Percentiles rank a stretch among this genome's conserved stretches.
Evolutionary conservation across 345 rosid species (phyloP).

Genomic region (Kernera saxatilis): DNA sequence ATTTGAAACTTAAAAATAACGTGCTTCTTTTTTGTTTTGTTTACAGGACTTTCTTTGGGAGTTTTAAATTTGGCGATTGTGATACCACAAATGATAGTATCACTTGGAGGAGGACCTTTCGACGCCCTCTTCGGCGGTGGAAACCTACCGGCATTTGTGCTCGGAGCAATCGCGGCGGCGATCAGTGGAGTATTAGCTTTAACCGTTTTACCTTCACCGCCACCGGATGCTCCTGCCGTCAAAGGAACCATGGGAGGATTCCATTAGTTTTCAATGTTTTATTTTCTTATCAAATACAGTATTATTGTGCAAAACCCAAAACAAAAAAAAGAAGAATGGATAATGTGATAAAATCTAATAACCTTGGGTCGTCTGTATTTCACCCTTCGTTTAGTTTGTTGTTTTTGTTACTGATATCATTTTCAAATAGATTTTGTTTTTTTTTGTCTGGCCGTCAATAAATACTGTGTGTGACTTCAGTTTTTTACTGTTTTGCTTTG

Average conservation of each 20-base stretch:
- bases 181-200: conserved; percentile 23
- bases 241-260: conserved; percentile 19
- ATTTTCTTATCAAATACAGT: neutral
- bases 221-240: conserved; percentile 5
- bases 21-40: neutral
- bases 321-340: neutral
- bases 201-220: conserved; percentile 28
- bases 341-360: conserved; percentile 4
- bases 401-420: neutral
- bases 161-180: conserved; percentile 18
- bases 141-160: conserved; percentile 8
- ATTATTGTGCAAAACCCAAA: conserved; percentile 11
- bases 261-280: conserved; percentile 17
- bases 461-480: neutral
- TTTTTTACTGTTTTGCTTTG: neutral
- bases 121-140: conserved; percentile 9
- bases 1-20: neutral
- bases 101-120: conserved; percentile 6
- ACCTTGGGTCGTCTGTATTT: conserved; percentile 20
- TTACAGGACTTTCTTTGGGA: conserved; percentile 73
- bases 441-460: neutral
- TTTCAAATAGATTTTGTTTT: conserved; percentile 7
- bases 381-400: conserved; percentile 4
- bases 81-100: conserved; percentile 50
- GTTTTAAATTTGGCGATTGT: conserved; percentile 76